Evolutionary conservation across 176 grass and related monocot genomes (phyloP), one percentile per base, ranked within the genome.

Genomic region (Coix lacrymajobi): DNA sequence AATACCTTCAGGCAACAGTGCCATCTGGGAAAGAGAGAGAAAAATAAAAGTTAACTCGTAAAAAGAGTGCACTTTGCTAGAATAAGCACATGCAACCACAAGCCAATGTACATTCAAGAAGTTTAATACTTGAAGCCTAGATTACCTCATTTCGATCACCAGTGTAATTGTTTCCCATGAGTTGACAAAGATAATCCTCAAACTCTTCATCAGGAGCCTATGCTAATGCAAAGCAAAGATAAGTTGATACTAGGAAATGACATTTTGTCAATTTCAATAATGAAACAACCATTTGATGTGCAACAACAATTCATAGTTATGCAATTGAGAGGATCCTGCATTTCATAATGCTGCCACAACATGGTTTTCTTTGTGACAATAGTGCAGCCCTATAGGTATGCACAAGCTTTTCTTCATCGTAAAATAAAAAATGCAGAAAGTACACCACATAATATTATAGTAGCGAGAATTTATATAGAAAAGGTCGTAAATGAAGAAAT

Each of bases 201-300:
- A 96, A 98, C 79, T 98, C 96, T 91, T 98, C 96, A 96, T 98
- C 96, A 62, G 93, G 96, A 85, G 96, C 96, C 96, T 98, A 70
- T 31, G 46, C 52, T 74, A 87, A 90, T 80, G 46, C 20, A 90
- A 87, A 73, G 40, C 45, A 70, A 63, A 85, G n/a, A 29, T 86
- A 46, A 82, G 62, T 77, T 71, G 54, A 71, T 76, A 79, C 12
- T 57, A 86, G 24, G 8, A 79, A 79, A 79, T 79, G 67, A 1
- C 25, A 82, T 69, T 29, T 28, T 34, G 48, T 66, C 40, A 80
- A 51, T 38, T 66, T 40, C 70, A 79, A 85, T 75, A 54, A 89
- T 85, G 36, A 78, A 81, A 39, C 22, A 37, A 48, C 11, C 48
- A 79, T 69, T 82, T 86, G 38, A 16, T n/a, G 15, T 20, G 40